These are phyloP conservation scores for Luvunga scandens DNA, from an alignment of 345 rosid genomes.

Conservation along the genomic window DNA sequence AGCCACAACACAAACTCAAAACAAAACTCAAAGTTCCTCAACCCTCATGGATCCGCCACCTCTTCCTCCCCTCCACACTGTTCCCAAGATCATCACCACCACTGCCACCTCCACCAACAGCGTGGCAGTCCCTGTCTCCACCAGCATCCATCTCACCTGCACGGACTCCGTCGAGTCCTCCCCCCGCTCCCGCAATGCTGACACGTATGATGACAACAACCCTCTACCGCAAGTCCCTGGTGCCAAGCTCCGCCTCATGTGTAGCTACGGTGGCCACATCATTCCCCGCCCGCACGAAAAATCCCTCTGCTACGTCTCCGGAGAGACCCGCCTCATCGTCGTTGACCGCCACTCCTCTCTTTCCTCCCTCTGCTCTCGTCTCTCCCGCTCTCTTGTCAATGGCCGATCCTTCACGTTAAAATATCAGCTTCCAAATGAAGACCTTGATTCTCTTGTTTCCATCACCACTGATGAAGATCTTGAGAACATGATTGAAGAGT, in stretches of 20 bases:
- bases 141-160: conserved; percentile 27
- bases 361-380: conserved; percentile 44
- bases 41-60: conserved; percentile 40
- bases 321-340: conserved; percentile 63
- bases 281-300: conserved; percentile 92
- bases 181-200: conserved; percentile 39
- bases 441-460: conserved; percentile 79
- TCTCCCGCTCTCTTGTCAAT: conserved; percentile 61
- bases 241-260: conserved; percentile 78
- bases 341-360: conserved; percentile 66
- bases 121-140: conserved; percentile 21
- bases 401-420: conserved; percentile 70
- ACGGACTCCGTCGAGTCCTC: conserved; percentile 46
- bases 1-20: not conserved
- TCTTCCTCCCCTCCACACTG: conserved; percentile 23
- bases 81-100: conserved; percentile 11
- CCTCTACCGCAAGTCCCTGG: conserved; percentile 54
- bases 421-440: conserved; percentile 86
- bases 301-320: conserved; percentile 69
- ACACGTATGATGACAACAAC: conserved; percentile 23
- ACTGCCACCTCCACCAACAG: conserved; percentile 12
- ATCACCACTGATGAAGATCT: conserved; percentile 81
- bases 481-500: conserved; percentile 78
- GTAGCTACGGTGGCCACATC: conserved; percentile 85
- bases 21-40: too few relatives aligned